Percentiles rank a stretch among this genome's conserved stretches.
These are phyloP conservation scores for Lecanicillium sp. DNA, from an alignment of 2,329 filamentous ascomycete species.

Conservation along the genomic window DNA sequence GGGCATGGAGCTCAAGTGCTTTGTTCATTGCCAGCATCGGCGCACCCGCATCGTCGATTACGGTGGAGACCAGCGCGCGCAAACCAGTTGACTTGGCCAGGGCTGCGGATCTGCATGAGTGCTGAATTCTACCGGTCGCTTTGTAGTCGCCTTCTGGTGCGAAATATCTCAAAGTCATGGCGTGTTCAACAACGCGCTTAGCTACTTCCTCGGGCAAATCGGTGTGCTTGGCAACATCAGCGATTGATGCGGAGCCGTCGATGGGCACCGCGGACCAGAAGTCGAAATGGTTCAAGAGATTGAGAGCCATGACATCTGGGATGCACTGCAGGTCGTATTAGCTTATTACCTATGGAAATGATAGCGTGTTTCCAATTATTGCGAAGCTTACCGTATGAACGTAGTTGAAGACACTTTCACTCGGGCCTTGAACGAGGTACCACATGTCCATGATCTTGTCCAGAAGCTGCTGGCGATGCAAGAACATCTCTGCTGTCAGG, in stretches of 20 bases:
- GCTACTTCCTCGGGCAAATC: conserved; percentile 30
- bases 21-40: conserved; percentile 26
- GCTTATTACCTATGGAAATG: no score
- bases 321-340: conserved; percentile 23
- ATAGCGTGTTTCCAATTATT: no score
- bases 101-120: conserved; percentile 30
- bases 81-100: conserved; percentile 24
- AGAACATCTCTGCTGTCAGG: conserved; percentile 34
- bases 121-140: conserved; percentile 20
- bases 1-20: conserved; percentile 23
- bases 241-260: conserved; percentile 33
- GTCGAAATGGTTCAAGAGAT: conserved; percentile 43
- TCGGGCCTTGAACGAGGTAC: conserved; percentile 38
- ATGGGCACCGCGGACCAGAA: conserved; percentile 44
- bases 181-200: conserved; percentile 29
- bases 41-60: conserved; percentile 28
- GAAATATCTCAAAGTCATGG: conserved; percentile 30
- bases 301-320: conserved; percentile 35
- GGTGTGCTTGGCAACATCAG: conserved; percentile 28
- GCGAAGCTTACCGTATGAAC: conserved; percentile 26
- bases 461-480: conserved; percentile 33
- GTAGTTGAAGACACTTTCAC: conserved; percentile 41
- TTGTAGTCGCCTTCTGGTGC: conserved; percentile 14
- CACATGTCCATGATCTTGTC: conserved; percentile 39
- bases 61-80: conserved; percentile 26